A percentile compares a stretch with the other conserved stretches of the same genome.
phyloP scores from a whole-genome alignment of 2,329 filamentous ascomycete genomes.

The Fusarium dlaminii region DNA sequence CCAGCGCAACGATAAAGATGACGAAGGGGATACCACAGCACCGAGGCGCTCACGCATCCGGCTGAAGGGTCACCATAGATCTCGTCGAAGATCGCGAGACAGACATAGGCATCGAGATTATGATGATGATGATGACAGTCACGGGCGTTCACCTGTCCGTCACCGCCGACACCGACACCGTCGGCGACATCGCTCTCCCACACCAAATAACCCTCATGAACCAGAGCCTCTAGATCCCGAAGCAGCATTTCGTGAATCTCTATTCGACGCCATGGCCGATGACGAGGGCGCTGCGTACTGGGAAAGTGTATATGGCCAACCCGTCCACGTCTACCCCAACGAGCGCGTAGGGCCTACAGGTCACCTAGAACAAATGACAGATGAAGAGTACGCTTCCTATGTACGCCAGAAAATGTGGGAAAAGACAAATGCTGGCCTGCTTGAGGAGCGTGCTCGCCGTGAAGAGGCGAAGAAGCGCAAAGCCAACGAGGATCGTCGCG shows the following conservation, averaged over 20 bases:
- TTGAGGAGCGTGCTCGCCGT: conserved; percentile 76
- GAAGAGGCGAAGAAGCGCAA: conserved; percentile 63
- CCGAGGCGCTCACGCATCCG: conserved; percentile 47
- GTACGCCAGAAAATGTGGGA: conserved; percentile 95
- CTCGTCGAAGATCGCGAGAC: conserved; percentile 39
- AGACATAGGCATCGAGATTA: conserved; percentile 19
- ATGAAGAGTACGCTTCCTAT: conserved; percentile 89
- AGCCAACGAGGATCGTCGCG: conserved; percentile 60
- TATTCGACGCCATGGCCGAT: conserved; percentile 97
- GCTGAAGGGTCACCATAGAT: conserved; percentile 46
- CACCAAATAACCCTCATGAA: conserved; percentile 58
- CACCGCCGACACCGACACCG: conserved; percentile 47
- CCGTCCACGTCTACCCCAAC: conserved; percentile 81
- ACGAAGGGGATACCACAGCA: conserved; percentile 32
- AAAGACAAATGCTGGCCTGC: conserved; percentile 84
- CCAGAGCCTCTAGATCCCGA: conserved; percentile 69
- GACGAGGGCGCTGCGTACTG: conserved; percentile 96
- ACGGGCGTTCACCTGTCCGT: conserved; percentile 36
- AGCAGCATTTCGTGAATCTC: conserved; percentile 86
- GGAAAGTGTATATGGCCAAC: conserved; percentile 96
- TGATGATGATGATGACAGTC: conserved; percentile 38
- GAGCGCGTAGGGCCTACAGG: conserved; percentile 56
- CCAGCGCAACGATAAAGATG: conserved; percentile 26
- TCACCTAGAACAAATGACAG: conserved; percentile 83
- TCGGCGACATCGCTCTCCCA: conserved; percentile 54